Evolutionary conservation across 768 basidiomycete genomes (phyloP).

Genomic region (Galerina sulciceps): DNA sequence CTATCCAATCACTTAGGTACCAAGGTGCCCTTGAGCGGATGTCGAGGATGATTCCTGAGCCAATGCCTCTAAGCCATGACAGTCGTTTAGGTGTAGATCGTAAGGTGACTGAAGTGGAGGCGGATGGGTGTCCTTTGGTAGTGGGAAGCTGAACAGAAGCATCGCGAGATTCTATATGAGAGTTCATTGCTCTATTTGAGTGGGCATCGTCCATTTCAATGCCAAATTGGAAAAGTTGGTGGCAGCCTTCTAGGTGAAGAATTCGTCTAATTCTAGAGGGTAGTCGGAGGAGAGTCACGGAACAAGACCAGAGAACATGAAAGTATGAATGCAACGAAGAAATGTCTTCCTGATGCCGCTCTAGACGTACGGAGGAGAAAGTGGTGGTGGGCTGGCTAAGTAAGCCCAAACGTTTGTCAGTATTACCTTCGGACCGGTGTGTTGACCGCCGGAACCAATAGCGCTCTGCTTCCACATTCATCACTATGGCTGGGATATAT

Average conservation of each 20-base stretch:
- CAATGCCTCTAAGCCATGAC: slow-evolving; percentile 39
- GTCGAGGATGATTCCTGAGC: slow-evolving; percentile 72
- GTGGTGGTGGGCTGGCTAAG: too few relatives aligned
- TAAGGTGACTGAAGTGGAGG: slow-evolving; percentile 16
- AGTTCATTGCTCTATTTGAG: background rate
- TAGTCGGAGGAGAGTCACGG: background rate
- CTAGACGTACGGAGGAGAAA: too few relatives aligned
- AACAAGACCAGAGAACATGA: background rate
- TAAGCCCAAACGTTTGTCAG: too few relatives aligned
- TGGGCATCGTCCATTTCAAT: background rate
- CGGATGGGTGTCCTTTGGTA: slow-evolving; percentile 12
- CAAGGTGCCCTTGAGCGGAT: slow-evolving; percentile 73
- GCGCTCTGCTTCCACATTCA: background rate
- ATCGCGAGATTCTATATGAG: slow-evolving; percentile 2
- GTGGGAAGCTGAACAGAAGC: background rate
- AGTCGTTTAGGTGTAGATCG: slow-evolving; percentile 15
- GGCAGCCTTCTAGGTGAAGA: background rate
- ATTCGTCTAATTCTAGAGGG: background rate
- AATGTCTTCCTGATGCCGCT: too few relatives aligned
- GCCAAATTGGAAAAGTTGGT: background rate
- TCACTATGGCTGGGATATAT: slow-evolving; percentile 14
- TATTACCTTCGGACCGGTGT: too few relatives aligned
- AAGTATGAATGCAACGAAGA: too few relatives aligned
- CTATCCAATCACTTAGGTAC: slow-evolving; percentile 87
- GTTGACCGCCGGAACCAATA: too few relatives aligned